Base-by-base conservation (phyloP, 1,139 yeast genomes). In the Pichia sp. region DNA sequence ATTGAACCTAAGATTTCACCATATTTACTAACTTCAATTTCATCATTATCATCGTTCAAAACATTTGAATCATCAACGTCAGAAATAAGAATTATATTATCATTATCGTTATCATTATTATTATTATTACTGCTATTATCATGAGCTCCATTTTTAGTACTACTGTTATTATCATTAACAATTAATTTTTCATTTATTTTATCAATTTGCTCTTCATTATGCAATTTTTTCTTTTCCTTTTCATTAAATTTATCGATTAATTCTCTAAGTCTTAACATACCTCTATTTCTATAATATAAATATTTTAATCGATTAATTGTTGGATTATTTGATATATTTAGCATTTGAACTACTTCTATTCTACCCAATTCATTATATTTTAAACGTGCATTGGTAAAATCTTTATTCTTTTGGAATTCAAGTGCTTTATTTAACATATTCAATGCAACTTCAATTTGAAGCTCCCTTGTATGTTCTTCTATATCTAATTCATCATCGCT, bases 381-480 rank as follows among this genome's bases (percentile, higher is more conserved):
- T 2, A 60, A 59, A 44, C 74, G 75, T 0, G 97, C 84, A 2
- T 68, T 72, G 0, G 64, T 66, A 50, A 73, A 74, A 3, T 76
- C 62, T 5, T 71, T 67, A 1, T 68, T 63, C 54, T 79, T 78
- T 55, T 92, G 95, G 10, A 70, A 68, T 10, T 66, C 65, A 38
- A 94, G 68, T 0, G 96, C 96, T 32, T 69, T 66, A 57, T 88
- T 89, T 63, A 85, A 88, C 18, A 81, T 67, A 57, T 80, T 79
- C 64, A 85, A 83, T 3, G 96, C 95, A 60, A 85, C 86, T 65
- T 94, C 98, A 25, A 92, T 81, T 71, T 88, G 83, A n/a, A 78
- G 66, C 60, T 92, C 98, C 48, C 96, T 70, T 1, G 97, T 85
- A 59, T 89, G 95, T 56, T 88, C 92, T 56, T 89, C 96, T 7